phyloP scores from a whole-genome alignment of 768 basidiomycete genomes.

The Boletus bicolor region DNA sequence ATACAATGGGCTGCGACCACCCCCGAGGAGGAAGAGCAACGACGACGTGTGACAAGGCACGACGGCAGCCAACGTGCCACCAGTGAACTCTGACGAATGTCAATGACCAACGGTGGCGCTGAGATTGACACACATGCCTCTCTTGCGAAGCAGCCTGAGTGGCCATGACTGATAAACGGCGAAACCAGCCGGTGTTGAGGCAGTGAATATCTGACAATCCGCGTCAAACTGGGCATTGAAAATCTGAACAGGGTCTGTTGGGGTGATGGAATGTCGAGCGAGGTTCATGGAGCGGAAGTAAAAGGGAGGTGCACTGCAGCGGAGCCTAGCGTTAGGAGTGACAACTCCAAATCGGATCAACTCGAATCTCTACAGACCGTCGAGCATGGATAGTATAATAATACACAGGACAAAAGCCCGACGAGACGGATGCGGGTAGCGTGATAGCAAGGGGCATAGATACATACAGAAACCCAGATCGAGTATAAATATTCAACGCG shows the following conservation, averaged over 20 bases:
- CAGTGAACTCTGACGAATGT: conserved; percentile 58
- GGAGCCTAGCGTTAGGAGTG: conserved; percentile 18
- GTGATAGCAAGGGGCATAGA: conserved; percentile 27
- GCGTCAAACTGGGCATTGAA: conserved; percentile 76
- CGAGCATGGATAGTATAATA: conserved; percentile 11
- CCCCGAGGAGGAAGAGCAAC: conserved; percentile 81
- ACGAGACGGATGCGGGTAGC: conserved; percentile 8
- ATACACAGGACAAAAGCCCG: conserved; percentile 24
- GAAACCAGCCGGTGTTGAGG: conserved; percentile 76
- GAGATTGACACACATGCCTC: conserved; percentile 49
- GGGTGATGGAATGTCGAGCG: conserved; percentile 77
- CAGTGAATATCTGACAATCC: conserved; percentile 79
- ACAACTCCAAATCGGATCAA: conserved; percentile 4
- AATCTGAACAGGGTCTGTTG: conserved; percentile 71
- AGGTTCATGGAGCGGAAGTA: conserved; percentile 65
- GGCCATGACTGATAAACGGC: conserved; percentile 79
- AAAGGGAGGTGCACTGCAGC: conserved; percentile 11
- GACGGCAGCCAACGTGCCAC: conserved; percentile 74
- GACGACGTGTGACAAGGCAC: conserved; percentile 81
- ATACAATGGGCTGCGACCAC: conserved; percentile 83
- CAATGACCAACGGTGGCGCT: conserved; percentile 7
- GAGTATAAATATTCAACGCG: conserved; percentile 21
- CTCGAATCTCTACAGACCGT: conserved; percentile 4
- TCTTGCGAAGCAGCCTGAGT: conserved; percentile 73
- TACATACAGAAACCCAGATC: conserved; percentile 17